Evolutionary conservation across 441 rosid species (phyloP).

Genomic region (Jatropha multifida): DNA sequence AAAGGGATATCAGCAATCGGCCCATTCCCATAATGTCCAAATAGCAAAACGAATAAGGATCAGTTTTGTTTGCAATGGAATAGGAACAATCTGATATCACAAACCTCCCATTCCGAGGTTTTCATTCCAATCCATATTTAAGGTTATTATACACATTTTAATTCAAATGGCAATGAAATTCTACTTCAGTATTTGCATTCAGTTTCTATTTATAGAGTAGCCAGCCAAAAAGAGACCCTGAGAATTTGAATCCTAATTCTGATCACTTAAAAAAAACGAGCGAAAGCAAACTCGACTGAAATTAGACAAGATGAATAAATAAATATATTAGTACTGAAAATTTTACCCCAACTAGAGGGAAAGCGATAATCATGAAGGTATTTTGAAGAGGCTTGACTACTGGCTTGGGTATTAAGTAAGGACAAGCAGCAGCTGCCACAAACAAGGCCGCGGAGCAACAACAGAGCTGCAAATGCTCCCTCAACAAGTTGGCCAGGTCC

Average conservation of each 20-base stretch:
- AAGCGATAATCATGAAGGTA: constrained; percentile 57
- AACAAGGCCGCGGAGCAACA: constrained; percentile 72
- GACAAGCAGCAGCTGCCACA: constrained; percentile 66
- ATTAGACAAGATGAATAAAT: neutral
- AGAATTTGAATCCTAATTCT: neutral
- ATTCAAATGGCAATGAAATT: neutral
- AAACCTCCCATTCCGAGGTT: neutral
- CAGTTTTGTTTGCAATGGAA: neutral
- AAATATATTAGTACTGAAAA: neutral
- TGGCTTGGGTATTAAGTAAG: constrained; percentile 63
- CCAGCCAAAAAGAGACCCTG: constrained; percentile 1
- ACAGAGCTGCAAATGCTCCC: constrained; percentile 79
- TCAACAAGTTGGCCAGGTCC: constrained; percentile 62
- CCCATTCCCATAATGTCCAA: neutral
- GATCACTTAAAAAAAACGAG: neutral
- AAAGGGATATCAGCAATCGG: neutral
- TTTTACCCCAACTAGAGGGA: constrained; percentile 85
- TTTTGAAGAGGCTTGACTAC: constrained; percentile 58
- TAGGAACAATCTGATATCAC: neutral
- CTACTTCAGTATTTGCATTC: neutral
- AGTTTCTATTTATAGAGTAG: neutral
- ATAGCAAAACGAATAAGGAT: neutral
- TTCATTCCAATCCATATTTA: neutral
- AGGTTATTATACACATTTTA: neutral
- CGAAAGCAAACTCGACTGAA: neutral